These are phyloP conservation scores for Botryotinia calthae DNA, from an alignment of 2,329 filamentous ascomycete genomes.

Conservation along the genomic window DNA sequence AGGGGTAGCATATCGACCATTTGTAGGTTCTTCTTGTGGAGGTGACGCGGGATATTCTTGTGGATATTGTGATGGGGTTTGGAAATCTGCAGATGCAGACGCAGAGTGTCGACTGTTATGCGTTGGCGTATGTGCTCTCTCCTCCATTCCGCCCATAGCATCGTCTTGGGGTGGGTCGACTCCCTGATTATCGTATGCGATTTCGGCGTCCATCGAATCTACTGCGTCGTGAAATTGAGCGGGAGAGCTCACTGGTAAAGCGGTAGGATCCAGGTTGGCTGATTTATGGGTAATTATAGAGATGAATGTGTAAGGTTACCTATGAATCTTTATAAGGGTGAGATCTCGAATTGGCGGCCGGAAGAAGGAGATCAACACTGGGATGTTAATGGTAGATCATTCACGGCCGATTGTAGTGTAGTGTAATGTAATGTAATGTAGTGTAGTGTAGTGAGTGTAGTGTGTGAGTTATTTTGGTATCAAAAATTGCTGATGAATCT, in stretches of 20 bases:
- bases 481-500: conserved; percentile 1
- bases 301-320: conserved; percentile 9
- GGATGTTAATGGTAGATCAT: conserved; percentile 22
- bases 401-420: conserved; percentile 8
- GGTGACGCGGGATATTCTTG: conserved; percentile 34
- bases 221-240: conserved; percentile 54
- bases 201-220: conserved; percentile 50
- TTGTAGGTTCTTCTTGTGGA: conserved; percentile 32
- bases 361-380: conserved; percentile 21
- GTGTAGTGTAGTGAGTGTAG: neutral
- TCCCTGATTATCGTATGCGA: conserved; percentile 40
- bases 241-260: conserved; percentile 48
- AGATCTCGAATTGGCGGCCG: conserved; percentile 20
- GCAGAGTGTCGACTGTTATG: conserved; percentile 34
- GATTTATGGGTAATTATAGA: conserved; percentile 16
- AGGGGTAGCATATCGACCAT: conserved; percentile 38
- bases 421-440: neutral
- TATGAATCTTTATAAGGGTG: conserved; percentile 21
- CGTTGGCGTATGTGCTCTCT: conserved; percentile 37
- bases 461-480: conserved; percentile 14
- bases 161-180: conserved; percentile 34
- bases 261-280: conserved; percentile 53
- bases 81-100: conserved; percentile 39
- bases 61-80: conserved; percentile 34
- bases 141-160: conserved; percentile 35